These are phyloP conservation scores for Adenanthera pavonina DNA, from an alignment of 306 rosid genomes.

Conservation along the genomic window DNA sequence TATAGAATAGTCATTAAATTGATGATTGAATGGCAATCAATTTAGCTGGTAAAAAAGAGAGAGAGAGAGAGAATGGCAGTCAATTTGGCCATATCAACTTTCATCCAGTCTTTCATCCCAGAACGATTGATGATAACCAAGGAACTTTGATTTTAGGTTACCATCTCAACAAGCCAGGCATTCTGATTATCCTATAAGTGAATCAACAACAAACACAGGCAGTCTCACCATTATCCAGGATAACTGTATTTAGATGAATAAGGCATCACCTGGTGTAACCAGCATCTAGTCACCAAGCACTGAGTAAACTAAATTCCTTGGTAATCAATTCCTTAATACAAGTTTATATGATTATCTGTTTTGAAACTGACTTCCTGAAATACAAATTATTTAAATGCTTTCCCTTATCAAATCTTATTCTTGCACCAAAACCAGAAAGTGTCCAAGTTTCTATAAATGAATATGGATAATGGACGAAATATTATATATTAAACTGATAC, in stretches of 20 bases:
- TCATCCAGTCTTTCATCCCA: too few species aligned
- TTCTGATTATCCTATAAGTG: neutral
- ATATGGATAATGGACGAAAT: too few species aligned
- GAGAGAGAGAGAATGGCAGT: too few species aligned
- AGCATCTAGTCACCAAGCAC: neutral
- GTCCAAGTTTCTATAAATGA: conserved; percentile 3
- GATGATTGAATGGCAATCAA: neutral
- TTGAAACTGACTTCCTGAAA: neutral
- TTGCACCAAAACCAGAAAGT: neutral
- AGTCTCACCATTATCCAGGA: neutral
- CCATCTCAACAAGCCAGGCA: neutral
- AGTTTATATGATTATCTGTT: neutral
- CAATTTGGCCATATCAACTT: neutral
- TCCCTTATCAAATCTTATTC: neutral
- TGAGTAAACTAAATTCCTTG: neutral
- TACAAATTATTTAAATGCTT: too few species aligned
- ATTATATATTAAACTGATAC: neutral
- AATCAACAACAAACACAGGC: neutral
- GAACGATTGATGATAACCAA: neutral
- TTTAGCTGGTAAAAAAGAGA: too few species aligned
- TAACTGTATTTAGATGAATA: neutral
- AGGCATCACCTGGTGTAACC: neutral
- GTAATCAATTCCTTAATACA: neutral
- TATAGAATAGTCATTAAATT: too few species aligned
- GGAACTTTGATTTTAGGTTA: neutral